Percentiles rank a stretch among this genome's conserved stretches.
phyloP scores from a whole-genome alignment of 2,329 filamentous ascomycete species.

The Fusarium bactridioides region DNA sequence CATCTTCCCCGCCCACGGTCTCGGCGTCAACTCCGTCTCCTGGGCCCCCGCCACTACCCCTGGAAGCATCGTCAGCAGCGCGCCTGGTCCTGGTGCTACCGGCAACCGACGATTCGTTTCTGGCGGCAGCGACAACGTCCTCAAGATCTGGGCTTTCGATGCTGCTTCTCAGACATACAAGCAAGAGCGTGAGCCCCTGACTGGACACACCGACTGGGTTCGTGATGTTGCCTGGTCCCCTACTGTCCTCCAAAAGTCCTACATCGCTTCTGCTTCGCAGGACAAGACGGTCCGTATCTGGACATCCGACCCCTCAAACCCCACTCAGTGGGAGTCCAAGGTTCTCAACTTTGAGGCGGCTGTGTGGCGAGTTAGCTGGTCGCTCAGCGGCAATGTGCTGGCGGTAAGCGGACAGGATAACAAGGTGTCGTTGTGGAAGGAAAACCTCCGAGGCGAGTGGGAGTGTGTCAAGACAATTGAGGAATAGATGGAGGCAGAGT shows the following conservation, averaged over 20 bases:
- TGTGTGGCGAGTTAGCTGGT: constrained; percentile 98
- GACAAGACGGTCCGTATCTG: constrained; percentile 98
- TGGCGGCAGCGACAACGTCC: constrained; percentile 89
- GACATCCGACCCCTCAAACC: constrained; percentile 73
- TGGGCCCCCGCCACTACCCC: constrained; percentile 90
- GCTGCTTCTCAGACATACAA: constrained; percentile 67
- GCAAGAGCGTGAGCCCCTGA: constrained; percentile 69
- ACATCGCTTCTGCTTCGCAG: constrained; percentile 94
- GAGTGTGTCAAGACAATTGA: constrained; percentile 97
- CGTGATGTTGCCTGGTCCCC: constrained; percentile 97
- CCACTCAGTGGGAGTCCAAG: constrained; percentile 83
- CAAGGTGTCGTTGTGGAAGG: constrained; percentile 97
- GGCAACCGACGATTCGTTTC: constrained; percentile 88
- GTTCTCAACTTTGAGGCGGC: constrained; percentile 87
- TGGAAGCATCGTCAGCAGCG: constrained; percentile 82
- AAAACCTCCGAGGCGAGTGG: constrained; percentile 96
- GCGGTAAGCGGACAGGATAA: constrained; percentile 95
- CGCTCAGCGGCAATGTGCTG: constrained; percentile 93
- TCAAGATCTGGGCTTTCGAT: constrained; percentile 93
- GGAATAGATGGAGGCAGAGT: constrained; percentile 71
- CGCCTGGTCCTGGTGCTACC: constrained; percentile 64
- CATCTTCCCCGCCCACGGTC: constrained; percentile 89
- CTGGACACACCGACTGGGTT: constrained; percentile 94
- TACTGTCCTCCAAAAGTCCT: constrained; percentile 92
- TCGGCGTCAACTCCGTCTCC: constrained; percentile 93